Base-by-base conservation (phyloP, 352 stramenopile species). In the Globisporangium rhizosaccharum region DNA sequence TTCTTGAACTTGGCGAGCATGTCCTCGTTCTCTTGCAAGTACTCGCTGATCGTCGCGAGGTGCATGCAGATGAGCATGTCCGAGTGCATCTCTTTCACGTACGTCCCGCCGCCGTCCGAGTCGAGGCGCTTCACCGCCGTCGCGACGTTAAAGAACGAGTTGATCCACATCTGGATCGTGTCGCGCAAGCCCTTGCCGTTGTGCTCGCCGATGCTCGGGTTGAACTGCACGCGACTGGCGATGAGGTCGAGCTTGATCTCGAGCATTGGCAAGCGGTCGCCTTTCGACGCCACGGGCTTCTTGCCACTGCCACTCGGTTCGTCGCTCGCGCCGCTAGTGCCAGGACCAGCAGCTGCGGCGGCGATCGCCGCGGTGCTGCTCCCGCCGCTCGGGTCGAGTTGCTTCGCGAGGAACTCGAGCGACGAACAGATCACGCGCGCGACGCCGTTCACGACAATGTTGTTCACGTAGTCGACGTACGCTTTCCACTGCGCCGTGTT, bases 401-500 rank as follows among this genome's bases (percentile, higher is more conserved):
- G 94, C 62, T 98, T 92, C 0, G 94, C 79, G 5, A 99, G 71
- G 63, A 96, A 98, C 57, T 98, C 80, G 2, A 94, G 70, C 10
- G 81, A 92, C 7, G 81, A 90, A 47, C 81, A 92, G 51, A 94
- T 92, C 53, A 90, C 82, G 1, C 79, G 79, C 0, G 95, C 89
- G 3, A 99, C 81, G 23, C 97, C 97, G 50, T 94, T 86, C 17
- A 99, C 89, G 15, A 99, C 93, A 18, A 98, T 95, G 67, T 96
- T 98, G 72, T 98, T 99, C 51, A 99, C 90, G 61, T 98, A 99
- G 66, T 99, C 93, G 20, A 98, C 88, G 62, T 99, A 99, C 15
- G 88, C 90, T 55, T 94, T 96, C 97, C 97, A 99, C 68, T 98
- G 83, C n/a, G 93, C 94, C 28, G 82, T 92, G 62, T 98, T 98